Evolutionary conservation across 2,329 filamentous ascomycete species (phyloP).

Genomic region (Macrophomina phaseolina): DNA sequence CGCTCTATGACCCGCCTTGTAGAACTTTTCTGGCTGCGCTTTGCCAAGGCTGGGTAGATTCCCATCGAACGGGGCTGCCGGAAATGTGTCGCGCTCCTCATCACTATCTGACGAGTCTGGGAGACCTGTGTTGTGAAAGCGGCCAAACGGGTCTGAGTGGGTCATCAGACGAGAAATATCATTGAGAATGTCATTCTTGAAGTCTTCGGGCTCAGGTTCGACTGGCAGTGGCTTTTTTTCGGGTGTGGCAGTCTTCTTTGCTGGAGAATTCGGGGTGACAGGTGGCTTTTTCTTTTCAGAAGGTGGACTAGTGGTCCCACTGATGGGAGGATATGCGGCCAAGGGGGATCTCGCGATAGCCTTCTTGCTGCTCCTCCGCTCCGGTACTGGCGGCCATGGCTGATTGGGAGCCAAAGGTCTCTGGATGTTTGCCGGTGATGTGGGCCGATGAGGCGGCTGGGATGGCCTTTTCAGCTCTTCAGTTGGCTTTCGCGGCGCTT

Average conservation of each 20-base stretch:
- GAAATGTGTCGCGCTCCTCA: neutral
- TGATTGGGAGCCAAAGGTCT: neutral
- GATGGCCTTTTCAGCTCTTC: neutral
- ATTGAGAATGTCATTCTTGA: constrained; percentile 2
- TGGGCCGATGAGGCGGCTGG: neutral
- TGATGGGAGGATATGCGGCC: neutral
- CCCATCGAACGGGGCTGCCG: neutral
- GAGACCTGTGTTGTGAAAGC: constrained; percentile 1
- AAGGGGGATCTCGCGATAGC: neutral
- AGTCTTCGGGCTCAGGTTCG: neutral
- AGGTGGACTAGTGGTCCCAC: neutral
- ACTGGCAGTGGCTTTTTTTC: neutral
- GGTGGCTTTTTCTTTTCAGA: too few relatives aligned
- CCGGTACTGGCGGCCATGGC: neutral
- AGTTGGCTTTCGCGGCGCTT: neutral
- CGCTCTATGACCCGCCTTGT: constrained; percentile 1
- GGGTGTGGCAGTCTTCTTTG: neutral
- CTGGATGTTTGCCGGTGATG: neutral
- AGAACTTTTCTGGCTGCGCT: neutral
- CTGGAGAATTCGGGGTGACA: too few relatives aligned
- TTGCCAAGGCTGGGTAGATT: neutral
- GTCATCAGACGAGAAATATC: constrained; percentile 16
- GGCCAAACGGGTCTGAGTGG: constrained; percentile 1
- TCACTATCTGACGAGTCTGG: neutral
- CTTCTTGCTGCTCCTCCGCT: constrained; percentile 7